phyloP scores from a whole-genome alignment of 2,329 filamentous ascomycete genomes.

The Cladosporium cucumerinum region DNA sequence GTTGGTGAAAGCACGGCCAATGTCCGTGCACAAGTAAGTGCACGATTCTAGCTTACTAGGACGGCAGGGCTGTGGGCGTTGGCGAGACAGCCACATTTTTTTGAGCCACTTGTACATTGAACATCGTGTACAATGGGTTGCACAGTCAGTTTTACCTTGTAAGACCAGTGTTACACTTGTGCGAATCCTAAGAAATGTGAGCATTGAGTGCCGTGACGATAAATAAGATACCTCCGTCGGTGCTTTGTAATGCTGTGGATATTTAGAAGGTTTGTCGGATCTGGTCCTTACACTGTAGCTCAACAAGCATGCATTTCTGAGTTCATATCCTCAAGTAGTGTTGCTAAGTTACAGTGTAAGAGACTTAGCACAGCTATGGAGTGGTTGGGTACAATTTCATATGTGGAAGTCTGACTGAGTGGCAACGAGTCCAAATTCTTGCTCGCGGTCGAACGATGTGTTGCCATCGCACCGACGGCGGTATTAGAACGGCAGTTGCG shows the following conservation, averaged over 20 bases:
- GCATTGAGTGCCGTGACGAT: neutral
- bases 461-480: neutral
- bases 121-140: neutral
- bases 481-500: neutral
- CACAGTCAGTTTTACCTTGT: neutral
- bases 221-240: neutral
- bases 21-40: neutral
- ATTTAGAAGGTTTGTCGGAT: neutral
- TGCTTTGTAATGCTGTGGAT: neutral
- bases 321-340: neutral
- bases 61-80: neutral
- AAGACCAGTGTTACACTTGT: neutral
- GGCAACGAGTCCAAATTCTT: neutral
- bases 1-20: neutral
- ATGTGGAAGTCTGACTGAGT: neutral
- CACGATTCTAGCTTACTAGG: neutral
- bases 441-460: neutral
- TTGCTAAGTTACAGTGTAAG: neutral
- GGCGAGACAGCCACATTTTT: neutral
- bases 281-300: neutral
- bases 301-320: neutral
- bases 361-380: neutral
- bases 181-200: neutral
- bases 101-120: neutral
- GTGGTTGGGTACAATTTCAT: neutral